phyloP scores from a whole-genome alignment of 1,284 basidiomycete species.

The Pyrrhoderma noxium region DNA sequence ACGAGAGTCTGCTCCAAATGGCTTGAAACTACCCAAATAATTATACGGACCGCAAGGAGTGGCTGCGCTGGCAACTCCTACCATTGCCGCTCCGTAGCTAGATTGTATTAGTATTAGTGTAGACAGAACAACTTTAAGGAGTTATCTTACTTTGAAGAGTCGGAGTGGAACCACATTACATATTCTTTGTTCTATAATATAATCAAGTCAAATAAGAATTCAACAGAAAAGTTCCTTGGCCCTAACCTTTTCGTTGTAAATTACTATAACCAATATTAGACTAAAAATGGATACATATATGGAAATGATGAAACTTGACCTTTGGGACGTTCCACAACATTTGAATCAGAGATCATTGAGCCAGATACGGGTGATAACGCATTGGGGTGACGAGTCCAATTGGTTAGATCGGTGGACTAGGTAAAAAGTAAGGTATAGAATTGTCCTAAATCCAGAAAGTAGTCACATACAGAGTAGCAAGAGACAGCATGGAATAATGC shows the following conservation, averaged over 20 bases:
- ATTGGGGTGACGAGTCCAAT: slow-evolving; percentile 52
- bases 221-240: background rate
- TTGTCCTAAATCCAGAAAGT: background rate
- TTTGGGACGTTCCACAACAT: slow-evolving; percentile 59
- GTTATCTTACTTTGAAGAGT: slow-evolving; percentile 45
- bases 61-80: slow-evolving; percentile 53
- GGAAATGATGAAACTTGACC: slow-evolving; percentile 30
- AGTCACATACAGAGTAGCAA: slow-evolving; percentile 42
- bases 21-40: slow-evolving; percentile 48
- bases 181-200: slow-evolving; percentile 46
- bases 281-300: background rate
- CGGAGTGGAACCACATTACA: slow-evolving; percentile 69
- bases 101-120: slow-evolving; percentile 3
- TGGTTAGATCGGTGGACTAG: slow-evolving; percentile 46
- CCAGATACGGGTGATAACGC: slow-evolving; percentile 45
- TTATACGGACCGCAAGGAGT: slow-evolving; percentile 52
- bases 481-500: slow-evolving; percentile 50
- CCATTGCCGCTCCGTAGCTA: slow-evolving; percentile 56
- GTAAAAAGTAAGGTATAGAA: slow-evolving; percentile 2
- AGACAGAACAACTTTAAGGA: background rate
- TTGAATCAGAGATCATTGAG: slow-evolving; percentile 50
- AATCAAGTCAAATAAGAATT: background rate
- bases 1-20: slow-evolving; percentile 51
- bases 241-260: slow-evolving; percentile 44
- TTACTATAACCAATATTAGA: slow-evolving; percentile 29